phyloP scores from a whole-genome alignment of 2,329 filamentous ascomycete genomes.

The Xylariaceae sp. region DNA sequence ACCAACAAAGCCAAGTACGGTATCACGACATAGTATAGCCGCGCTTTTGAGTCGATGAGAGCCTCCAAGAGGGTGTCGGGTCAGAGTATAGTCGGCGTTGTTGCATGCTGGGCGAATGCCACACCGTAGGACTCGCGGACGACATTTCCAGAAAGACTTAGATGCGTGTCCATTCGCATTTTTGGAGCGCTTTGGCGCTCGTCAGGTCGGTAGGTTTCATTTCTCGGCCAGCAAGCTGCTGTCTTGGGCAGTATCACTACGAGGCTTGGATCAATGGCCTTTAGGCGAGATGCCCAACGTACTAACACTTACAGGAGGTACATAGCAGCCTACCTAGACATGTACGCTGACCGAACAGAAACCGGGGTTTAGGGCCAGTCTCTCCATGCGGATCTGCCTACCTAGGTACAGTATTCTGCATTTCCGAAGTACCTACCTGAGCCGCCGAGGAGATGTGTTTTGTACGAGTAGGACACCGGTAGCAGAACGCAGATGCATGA shows the following conservation, averaged over 20 bases:
- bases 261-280: no score
- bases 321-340: no score
- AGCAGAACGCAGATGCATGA: neutral
- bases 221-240: no score
- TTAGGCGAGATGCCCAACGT: no score
- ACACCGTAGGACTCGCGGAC: neutral
- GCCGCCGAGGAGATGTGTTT: no score
- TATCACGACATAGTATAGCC: slow-evolving; percentile 53
- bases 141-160: neutral
- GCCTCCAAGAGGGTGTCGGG: neutral
- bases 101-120: neutral
- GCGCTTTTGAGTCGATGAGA: slow-evolving; percentile 29
- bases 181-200: neutral
- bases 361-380: no score
- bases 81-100: neutral
- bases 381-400: no score
- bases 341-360: no score
- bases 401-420: no score
- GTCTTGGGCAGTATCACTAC: no score
- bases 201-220: neutral
- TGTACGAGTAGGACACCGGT: neutral
- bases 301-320: no score
- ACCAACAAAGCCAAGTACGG: slow-evolving; percentile 6
- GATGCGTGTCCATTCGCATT: neutral
- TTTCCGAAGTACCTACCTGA: no score